Conservation (phyloP, 106 monocot species). For the Posidonia australis region DNA sequence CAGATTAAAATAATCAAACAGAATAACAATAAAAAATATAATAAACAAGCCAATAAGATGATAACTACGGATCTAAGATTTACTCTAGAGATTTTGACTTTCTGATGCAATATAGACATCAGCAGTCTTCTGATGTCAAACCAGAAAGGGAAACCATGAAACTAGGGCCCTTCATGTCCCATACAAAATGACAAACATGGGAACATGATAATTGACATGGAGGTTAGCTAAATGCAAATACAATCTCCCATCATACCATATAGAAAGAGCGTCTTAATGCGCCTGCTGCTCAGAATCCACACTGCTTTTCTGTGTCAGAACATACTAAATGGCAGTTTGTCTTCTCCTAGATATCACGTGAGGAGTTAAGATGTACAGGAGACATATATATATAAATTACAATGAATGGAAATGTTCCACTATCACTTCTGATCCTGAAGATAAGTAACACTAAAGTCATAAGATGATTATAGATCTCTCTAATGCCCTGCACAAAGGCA, state of each 20-base stretch:
- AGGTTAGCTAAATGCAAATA: slow-evolving; percentile 19
- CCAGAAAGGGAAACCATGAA: not conserved
- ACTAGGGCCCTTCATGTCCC: slow-evolving; percentile 11
- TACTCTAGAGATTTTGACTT: no score
- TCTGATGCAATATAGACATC: no score
- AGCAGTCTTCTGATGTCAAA: not conserved
- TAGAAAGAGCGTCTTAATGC: slow-evolving; percentile 26
- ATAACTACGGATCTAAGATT: no score
- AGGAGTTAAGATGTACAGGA: slow-evolving; percentile 8
- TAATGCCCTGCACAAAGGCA: not conserved
- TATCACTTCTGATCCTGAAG: not conserved
- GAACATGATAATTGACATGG: slow-evolving; percentile 12
- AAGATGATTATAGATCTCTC: no score
- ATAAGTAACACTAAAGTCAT: not conserved
- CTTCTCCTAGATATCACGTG: slow-evolving; percentile 24
- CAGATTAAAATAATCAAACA: no score
- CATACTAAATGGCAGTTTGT: slow-evolving; percentile 19
- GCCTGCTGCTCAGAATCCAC: slow-evolving; percentile 30
- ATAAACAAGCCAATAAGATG: no score
- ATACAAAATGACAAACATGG: slow-evolving; percentile 7
- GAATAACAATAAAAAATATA: no score
- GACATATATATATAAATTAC: slow-evolving; percentile 3
- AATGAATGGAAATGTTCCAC: not conserved
- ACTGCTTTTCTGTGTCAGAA: slow-evolving; percentile 42
- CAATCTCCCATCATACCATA: slow-evolving; percentile 46